Conservation (phyloP, 768 basidiomycete genomes). For the Russula sp. region DNA sequence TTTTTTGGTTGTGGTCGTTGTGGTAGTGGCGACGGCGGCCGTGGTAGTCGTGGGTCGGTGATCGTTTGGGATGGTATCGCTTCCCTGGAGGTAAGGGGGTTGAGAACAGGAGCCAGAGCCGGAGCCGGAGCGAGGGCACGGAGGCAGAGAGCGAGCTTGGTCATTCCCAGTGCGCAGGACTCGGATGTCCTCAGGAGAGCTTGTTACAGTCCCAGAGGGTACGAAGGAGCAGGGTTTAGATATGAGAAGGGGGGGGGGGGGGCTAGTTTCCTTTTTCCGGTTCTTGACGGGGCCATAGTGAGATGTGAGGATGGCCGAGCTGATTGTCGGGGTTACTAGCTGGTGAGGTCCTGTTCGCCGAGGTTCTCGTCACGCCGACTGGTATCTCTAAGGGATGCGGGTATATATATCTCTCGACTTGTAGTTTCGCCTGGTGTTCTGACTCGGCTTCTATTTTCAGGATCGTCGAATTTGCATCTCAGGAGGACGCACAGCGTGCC, state of each 20-base stretch:
- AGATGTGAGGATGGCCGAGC: constrained; percentile 74
- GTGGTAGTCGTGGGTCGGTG: background rate
- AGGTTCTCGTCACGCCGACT: constrained; percentile 94
- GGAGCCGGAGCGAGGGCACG: background rate
- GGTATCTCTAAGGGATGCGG: constrained; percentile 99
- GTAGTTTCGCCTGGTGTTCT: constrained; percentile 15
- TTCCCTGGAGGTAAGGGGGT: constrained; percentile 10
- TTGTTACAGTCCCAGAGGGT: background rate
- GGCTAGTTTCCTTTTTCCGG: constrained; percentile 28
- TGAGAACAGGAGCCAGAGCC: background rate
- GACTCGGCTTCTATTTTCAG: constrained; percentile 37
- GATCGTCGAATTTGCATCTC: constrained; percentile 91
- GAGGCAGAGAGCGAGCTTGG: constrained; percentile 9
- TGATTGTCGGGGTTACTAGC: constrained; percentile 90
- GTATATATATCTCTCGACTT: constrained; percentile 45
- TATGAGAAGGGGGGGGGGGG: constrained; percentile 1
- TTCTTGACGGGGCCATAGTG: constrained; percentile 41
- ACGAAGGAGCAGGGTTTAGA: background rate
- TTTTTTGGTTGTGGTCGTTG: constrained; percentile 20
- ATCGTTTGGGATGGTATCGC: constrained; percentile 4
- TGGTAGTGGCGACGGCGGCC: background rate
- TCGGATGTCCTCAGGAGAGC: background rate
- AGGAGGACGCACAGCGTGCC: constrained; percentile 84
- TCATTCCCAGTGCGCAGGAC: constrained; percentile 1
- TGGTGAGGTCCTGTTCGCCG: constrained; percentile 99